Conservation (phyloP, 371 early-diverging fungal species). For the Umbelopsis sp. region DNA sequence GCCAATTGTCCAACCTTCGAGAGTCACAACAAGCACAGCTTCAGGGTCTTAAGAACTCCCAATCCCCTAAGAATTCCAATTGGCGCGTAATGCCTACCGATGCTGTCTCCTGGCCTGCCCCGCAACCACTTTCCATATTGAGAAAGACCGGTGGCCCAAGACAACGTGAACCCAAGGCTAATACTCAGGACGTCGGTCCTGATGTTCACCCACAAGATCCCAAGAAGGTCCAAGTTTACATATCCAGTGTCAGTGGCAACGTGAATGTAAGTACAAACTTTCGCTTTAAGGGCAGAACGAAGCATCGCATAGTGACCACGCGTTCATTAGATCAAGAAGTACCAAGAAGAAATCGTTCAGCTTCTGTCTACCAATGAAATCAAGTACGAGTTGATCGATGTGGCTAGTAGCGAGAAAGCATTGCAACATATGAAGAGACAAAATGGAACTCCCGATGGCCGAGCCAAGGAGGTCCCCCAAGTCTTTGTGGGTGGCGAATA, state of each 20-base stretch:
- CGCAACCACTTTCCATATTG: constrained; percentile 23
- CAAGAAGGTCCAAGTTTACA: constrained; percentile 50
- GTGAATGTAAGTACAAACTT: constrained; percentile 33
- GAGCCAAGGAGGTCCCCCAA: constrained; percentile 34
- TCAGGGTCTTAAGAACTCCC: not conserved
- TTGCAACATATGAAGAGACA: constrained; percentile 45
- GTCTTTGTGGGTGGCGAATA: constrained; percentile 50
- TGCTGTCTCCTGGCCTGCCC: constrained; percentile 34
- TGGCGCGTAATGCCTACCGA: constrained; percentile 24
- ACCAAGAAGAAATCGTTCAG: constrained; percentile 34
- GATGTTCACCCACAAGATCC: constrained; percentile 34
- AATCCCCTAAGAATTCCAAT: constrained; percentile 22
- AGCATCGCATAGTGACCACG: not conserved
- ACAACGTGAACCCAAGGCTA: not conserved
- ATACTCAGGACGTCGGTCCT: not conserved
- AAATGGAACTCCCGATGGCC: constrained; percentile 24
- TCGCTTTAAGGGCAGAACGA: not conserved
- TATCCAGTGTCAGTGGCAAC: constrained; percentile 49
- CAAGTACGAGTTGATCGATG: constrained; percentile 38
- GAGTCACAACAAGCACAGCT: constrained; percentile 33
- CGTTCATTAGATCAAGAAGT: constrained; percentile 34
- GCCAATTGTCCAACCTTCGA: constrained; percentile 41
- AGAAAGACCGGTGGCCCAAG: constrained; percentile 19
- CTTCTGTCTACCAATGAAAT: constrained; percentile 27
- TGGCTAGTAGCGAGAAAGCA: constrained; percentile 42